These are phyloP conservation scores for Ophiostoma piceae DNA, from an alignment of 2,329 filamentous ascomycete species.

Conservation along the genomic window DNA sequence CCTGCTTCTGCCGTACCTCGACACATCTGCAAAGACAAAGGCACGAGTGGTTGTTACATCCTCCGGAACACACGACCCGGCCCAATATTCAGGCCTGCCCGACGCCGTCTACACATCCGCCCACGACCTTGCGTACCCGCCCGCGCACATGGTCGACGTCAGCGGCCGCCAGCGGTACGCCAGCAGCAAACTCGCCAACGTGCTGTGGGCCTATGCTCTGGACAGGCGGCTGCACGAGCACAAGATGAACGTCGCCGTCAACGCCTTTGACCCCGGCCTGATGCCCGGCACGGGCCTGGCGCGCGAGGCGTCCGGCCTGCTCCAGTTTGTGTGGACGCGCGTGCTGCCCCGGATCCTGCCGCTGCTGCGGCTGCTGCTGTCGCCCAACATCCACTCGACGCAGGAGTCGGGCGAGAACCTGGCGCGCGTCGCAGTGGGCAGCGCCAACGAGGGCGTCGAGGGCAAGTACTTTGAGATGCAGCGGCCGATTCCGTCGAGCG, in stretches of 20 bases:
- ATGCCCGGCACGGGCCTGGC: conserved; percentile 33
- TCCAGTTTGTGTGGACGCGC: conserved; percentile 26
- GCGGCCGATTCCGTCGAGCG: conserved; percentile 39
- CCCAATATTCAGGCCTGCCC: conserved; percentile 39
- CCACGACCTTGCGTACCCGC: conserved; percentile 20
- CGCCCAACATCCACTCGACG: conserved; percentile 36
- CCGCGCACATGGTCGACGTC: conserved; percentile 14
- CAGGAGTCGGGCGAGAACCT: conserved; percentile 39
- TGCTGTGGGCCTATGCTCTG: conserved; percentile 44
- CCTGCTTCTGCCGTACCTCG: conserved; percentile 40
- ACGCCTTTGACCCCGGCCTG: conserved; percentile 22
- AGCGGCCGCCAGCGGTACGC: conserved; percentile 23
- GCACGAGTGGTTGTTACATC: conserved; percentile 43
- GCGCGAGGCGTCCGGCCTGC: conserved; percentile 31
- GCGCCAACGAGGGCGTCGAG: conserved; percentile 12
- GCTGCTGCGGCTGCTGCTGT: background rate
- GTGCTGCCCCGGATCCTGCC: conserved; percentile 23
- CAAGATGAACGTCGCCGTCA: conserved; percentile 11
- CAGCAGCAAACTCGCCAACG: conserved; percentile 23
- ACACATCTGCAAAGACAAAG: conserved; percentile 19
- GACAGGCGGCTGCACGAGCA: conserved; percentile 29
- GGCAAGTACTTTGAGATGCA: conserved; percentile 41
- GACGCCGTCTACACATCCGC: conserved; percentile 31
- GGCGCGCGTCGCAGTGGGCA: conserved; percentile 37
- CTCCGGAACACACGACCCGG: conserved; percentile 46